Evolutionary conservation across 805 yeast genomes (phyloP).

Genomic region (Wickerhamomyces kurtzmanii): DNA sequence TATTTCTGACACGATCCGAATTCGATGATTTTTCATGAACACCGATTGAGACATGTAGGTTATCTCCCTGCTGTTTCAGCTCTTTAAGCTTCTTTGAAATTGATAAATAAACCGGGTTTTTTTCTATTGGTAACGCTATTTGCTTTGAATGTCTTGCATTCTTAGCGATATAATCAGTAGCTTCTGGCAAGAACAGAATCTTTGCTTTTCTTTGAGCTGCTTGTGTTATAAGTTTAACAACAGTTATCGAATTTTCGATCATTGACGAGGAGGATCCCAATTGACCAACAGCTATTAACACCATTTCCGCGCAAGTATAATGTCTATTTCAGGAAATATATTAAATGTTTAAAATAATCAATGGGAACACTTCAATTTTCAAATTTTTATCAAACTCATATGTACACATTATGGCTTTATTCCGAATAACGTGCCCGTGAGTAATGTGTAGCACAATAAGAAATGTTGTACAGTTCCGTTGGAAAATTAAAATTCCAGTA

Average conservation of each 20-base stretch:
- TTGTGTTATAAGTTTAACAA: constrained; percentile 44
- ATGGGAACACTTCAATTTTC: no score
- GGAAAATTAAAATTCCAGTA: no score
- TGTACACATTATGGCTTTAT: no score
- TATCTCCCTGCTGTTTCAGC: constrained; percentile 26
- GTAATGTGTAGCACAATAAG: no score
- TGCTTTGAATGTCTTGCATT: constrained; percentile 54
- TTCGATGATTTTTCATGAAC: constrained; percentile 68
- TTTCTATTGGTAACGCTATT: constrained; percentile 39
- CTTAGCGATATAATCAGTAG: constrained; percentile 77
- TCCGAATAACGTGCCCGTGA: no score
- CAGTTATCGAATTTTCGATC: constrained; percentile 47
- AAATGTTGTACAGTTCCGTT: no score
- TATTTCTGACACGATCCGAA: constrained; percentile 50
- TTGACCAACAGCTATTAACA: constrained; percentile 76
- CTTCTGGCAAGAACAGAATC: constrained; percentile 85
- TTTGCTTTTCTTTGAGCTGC: constrained; percentile 56
- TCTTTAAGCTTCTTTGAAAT: constrained; percentile 34
- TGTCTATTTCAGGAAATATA: constrained; percentile 1
- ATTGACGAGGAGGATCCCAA: constrained; percentile 64
- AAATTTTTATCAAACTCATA: no score
- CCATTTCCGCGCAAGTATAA: constrained; percentile 26
- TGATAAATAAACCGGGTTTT: constrained; percentile 30
- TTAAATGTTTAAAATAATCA: no score
- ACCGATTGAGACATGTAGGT: constrained; percentile 70